A percentile compares a stretch with the other conserved stretches of the same genome.
These are phyloP conservation scores for Schoenoplectus triqueter DNA, from an alignment of 202 grass and related monocot genomes.

Conservation along the genomic window DNA sequence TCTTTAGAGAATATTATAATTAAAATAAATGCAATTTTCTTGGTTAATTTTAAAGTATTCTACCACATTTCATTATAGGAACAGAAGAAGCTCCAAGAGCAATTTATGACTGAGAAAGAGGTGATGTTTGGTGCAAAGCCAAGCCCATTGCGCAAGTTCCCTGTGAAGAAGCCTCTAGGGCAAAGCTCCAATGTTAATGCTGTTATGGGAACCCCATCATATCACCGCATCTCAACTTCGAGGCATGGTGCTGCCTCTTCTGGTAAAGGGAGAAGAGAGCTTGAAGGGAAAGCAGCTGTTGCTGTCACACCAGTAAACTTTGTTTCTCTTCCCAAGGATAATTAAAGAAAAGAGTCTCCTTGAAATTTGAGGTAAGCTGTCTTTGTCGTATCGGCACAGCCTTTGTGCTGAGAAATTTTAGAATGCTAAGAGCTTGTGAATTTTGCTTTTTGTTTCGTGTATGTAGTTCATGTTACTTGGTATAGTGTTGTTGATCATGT, in stretches of 20 bases:
- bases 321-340: slow-evolving; percentile 76
- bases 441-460: background rate
- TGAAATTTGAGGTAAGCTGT: slow-evolving; percentile 37
- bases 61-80: slow-evolving; percentile 51
- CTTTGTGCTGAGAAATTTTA: slow-evolving; percentile 27
- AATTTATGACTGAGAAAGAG: slow-evolving; percentile 48
- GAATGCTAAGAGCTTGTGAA: slow-evolving; percentile 1
- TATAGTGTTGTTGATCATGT: background rate
- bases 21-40: too few species aligned
- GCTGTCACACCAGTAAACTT: slow-evolving; percentile 59
- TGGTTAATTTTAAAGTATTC: too few species aligned
- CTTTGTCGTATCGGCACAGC: slow-evolving; percentile 26
- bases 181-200: slow-evolving; percentile 13
- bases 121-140: too few species aligned
- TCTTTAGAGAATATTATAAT: too few species aligned
- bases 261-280: slow-evolving; percentile 59
- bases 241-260: slow-evolving; percentile 56
- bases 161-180: too few species aligned
- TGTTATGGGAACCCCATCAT: slow-evolving; percentile 49
- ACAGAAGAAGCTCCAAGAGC: slow-evolving; percentile 69
- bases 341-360: slow-evolving; percentile 41
- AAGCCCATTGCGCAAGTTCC: slow-evolving; percentile 49
- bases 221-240: slow-evolving; percentile 31
- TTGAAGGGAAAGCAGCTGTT: slow-evolving; percentile 36
- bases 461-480: background rate